Evolutionary conservation across 2,329 filamentous ascomycete genomes (phyloP).

Genomic region (Sclerotinia spermophila): DNA sequence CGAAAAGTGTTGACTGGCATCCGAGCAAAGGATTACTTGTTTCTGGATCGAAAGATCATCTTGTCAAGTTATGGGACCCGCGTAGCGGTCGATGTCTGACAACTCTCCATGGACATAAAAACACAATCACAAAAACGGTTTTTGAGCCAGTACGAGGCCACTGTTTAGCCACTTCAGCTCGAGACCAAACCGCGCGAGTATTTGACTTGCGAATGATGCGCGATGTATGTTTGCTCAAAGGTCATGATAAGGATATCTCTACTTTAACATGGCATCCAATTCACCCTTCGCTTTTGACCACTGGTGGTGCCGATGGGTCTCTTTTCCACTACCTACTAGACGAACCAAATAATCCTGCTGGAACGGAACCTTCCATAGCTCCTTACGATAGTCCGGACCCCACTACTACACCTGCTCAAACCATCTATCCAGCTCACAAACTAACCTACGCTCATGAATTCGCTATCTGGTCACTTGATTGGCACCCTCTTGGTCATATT

Average conservation of each 20-base stretch:
- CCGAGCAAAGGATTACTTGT: conserved; percentile 90
- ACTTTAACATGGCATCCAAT: conserved; percentile 92
- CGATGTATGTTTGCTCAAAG: conserved; percentile 87
- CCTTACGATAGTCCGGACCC: conserved; percentile 85
- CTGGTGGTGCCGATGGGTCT: conserved; percentile 84
- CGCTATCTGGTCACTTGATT: conserved; percentile 96
- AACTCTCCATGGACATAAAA: conserved; percentile 94
- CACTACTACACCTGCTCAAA: conserved; percentile 73
- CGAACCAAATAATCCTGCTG: conserved; percentile 80
- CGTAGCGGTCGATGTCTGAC: conserved; percentile 84
- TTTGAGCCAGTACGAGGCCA: conserved; percentile 84
- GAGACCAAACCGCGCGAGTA: conserved; percentile 87
- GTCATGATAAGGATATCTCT: conserved; percentile 94
- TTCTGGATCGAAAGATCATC: conserved; percentile 94
- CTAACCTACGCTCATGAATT: conserved; percentile 87
- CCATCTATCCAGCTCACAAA: conserved; percentile 88
- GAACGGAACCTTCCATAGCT: conserved; percentile 66
- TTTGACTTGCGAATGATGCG: conserved; percentile 99
- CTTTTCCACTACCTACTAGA: conserved; percentile 94
- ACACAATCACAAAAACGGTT: conserved; percentile 86
- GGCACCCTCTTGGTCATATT: conserved; percentile 95
- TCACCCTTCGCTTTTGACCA: conserved; percentile 83
- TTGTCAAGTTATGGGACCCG: conserved; percentile 98
- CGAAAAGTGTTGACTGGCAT: conserved; percentile 97
- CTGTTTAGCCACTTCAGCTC: conserved; percentile 85